Evolutionary conservation across 2,329 filamentous ascomycete species (phyloP).

Genomic region (Reticulascus tulasneorum): DNA sequence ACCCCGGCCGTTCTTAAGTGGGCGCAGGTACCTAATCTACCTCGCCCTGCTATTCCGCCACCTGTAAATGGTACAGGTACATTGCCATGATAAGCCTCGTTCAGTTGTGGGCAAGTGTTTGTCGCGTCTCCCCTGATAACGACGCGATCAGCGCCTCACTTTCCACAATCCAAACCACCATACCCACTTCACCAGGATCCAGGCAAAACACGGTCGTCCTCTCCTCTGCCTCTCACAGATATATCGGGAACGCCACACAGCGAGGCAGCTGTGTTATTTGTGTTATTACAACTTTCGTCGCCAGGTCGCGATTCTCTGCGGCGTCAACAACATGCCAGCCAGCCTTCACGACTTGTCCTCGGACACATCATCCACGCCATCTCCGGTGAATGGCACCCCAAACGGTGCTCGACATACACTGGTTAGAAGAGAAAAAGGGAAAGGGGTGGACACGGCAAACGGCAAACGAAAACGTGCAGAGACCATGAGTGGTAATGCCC

Average conservation of each 20-base stretch:
- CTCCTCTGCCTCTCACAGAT: too few relatives aligned
- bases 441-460: constrained; percentile 11
- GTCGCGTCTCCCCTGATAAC: constrained; percentile 13
- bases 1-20: too few relatives aligned
- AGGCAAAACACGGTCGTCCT: too few relatives aligned
- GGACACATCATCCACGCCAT: constrained; percentile 16
- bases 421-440: constrained; percentile 25
- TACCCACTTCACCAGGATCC: neutral
- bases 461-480: constrained; percentile 14
- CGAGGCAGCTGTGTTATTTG: too few relatives aligned
- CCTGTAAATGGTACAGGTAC: too few relatives aligned
- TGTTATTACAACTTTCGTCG: too few relatives aligned
- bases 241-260: too few relatives aligned
- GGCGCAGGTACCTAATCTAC: neutral
- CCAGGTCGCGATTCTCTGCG: too few relatives aligned
- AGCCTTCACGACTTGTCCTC: constrained; percentile 12
- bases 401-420: constrained; percentile 12
- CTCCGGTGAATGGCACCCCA: constrained; percentile 8
- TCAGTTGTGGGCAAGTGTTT: constrained; percentile 6
- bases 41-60: too few relatives aligned
- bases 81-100: too few relatives aligned
- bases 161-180: neutral
- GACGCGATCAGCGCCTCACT: constrained; percentile 4
- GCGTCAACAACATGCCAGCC: constrained; percentile 7
- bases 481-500: constrained; percentile 5